Evolutionary conservation across 2,329 filamentous ascomycete genomes (phyloP), one percentile per base, ranked within the genome.

Genomic region (Eutypella sp.): DNA sequence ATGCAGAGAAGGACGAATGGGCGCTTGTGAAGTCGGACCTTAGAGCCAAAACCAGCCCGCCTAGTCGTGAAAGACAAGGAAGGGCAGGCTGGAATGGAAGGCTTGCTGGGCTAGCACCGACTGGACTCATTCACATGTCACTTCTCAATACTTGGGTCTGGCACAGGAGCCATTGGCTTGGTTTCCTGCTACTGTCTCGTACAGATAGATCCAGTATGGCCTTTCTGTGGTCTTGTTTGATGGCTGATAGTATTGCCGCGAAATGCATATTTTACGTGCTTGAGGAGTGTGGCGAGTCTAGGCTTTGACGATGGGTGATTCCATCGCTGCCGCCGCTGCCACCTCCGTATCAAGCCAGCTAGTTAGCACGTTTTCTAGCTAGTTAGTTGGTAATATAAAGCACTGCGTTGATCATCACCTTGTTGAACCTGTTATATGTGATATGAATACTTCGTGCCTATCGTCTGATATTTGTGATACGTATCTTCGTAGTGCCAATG

Each of bases 141-240:
- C n/a, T 48, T 47, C 49, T 47, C 49, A 22, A 44, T 38, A 34
- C 49, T 53, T 52, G 49, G 54, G 41, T 44, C 36, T 29, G 40
- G 49, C 42, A 36, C 49, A 25, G 56, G 53, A 54, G 37, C 56
- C 58, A 58, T 58, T 58, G 5, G 39, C 19, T 57, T 58, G 58
- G 53, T 47, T 33, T 54, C 52, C 51, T 46, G 48, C 33, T 36
- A 40, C 41, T 33, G 23, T 5, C 34, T 20, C 58, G 57, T 58
- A 59, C 55, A 57, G n/a, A n/a, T n/a, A n/a, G n/a, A n/a, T n/a
- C n/a, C n/a, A n/a, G n/a, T n/a, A n/a, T n/a, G n/a, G n/a, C n/a
- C n/a, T n/a, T n/a, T n/a, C n/a, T n/a, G n/a, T n/a, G n/a, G n/a
- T n/a, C n/a, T n/a, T n/a, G n/a, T n/a, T n/a, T n/a, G n/a, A n/a